Evolutionary conservation across 108 stramenopile species (phyloP).

Genomic region (Bacterosira constricta): DNA sequence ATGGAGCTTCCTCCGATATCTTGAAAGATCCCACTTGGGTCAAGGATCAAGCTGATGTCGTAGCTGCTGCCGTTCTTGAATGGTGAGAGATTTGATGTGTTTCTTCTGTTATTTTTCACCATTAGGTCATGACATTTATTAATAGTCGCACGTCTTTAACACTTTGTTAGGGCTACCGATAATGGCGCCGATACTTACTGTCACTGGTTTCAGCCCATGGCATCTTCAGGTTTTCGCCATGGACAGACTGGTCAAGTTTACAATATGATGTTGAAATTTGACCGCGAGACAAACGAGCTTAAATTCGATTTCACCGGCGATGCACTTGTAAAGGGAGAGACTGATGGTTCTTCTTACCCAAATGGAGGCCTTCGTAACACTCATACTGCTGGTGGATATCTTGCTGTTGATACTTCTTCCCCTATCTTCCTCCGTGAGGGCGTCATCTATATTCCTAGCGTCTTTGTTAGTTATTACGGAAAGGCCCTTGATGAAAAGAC

Average conservation of each 20-base stretch:
- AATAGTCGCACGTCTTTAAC: not conserved
- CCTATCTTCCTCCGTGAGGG: constrained; percentile 93
- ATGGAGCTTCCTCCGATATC: constrained; percentile 72
- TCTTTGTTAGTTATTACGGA: constrained; percentile 92
- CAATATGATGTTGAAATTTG: constrained; percentile 94
- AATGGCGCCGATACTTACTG: constrained; percentile 93
- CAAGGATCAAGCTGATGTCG: constrained; percentile 76
- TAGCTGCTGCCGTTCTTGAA: constrained; percentile 91
- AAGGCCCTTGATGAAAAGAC: constrained; percentile 97
- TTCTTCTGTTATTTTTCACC: too few relatives aligned
- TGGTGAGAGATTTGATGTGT: constrained; percentile 63
- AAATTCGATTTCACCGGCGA: constrained; percentile 94
- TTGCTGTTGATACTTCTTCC: constrained; percentile 87
- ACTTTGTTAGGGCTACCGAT: constrained; percentile 78
- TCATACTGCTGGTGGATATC: constrained; percentile 91
- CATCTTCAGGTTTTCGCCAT: constrained; percentile 88
- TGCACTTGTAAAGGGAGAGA: constrained; percentile 90
- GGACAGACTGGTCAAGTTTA: constrained; percentile 93
- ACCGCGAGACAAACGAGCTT: constrained; percentile 69
- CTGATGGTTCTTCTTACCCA: constrained; percentile 95
- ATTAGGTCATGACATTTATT: not conserved
- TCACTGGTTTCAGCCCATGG: constrained; percentile 98
- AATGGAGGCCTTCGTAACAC: constrained; percentile 96
- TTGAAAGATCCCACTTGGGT: constrained; percentile 86
- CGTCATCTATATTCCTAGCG: constrained; percentile 92